Base-by-base conservation (phyloP, 169 alveolate species). In the Ichthyophthirius multifiliis region DNA sequence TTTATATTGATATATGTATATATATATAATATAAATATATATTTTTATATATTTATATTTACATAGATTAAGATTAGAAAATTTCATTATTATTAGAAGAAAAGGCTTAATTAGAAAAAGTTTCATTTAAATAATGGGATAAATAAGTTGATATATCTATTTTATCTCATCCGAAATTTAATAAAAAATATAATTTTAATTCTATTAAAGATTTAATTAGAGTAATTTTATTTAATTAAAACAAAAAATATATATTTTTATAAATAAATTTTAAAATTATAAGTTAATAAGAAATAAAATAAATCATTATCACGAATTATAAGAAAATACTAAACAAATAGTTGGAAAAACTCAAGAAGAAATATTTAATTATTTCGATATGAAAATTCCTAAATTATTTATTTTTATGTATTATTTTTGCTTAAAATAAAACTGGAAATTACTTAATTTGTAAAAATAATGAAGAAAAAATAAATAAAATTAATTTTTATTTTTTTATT, bases 281-380 rank as follows among this genome's bases (percentile, higher is more conserved):
- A 63, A 78, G 79, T 84, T 84, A 27, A 84, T 84, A 3, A 46
- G 90, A 63, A 84, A 84, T 48, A 84, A 79, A 78, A 84, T 67
- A 65, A 84, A 79, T 32, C 90, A 84, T 37, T 84, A 41, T 55
- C 74, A 82, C 27, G 90, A 84, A 18, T 47, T 84, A 0, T 80
- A 86, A 20, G 86, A 67, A 5, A 82, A 43, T 7, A 82, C 83
- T 20, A 48, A 84, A 45, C 30, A 67, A 43, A 43, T 73, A 27
- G 16, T 84, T 2, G 86, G 86, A 16, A 39, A 46, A 32, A 67
- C 86, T 41, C 71, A 65, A 27, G 90, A 78, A 18, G 71, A 43
- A 12, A 77, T 65, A 75, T 9, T 77, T 34, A 43, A 31, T 9
- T 84, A 84, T 41, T 84, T 76, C 35, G 75, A 34, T 10, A 39